Evolutionary conservation across 805 yeast genomes (phyloP), one percentile per base, ranked within the genome.

Genomic region (Wickerhamiella bombiphila): DNA sequence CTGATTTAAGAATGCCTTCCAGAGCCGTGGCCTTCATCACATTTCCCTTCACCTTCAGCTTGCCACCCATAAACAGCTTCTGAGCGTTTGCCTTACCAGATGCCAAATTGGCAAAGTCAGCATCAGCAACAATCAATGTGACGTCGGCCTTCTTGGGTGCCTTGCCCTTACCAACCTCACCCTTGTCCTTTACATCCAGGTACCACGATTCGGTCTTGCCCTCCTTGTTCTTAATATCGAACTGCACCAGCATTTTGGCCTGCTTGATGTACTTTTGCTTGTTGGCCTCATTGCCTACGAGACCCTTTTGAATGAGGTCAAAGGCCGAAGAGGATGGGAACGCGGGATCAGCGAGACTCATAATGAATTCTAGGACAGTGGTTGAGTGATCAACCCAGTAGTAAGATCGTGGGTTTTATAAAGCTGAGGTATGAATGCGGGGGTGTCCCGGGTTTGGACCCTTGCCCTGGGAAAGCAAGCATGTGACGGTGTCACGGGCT

Each of bases 11-110:
- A 35, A 80, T 71, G 35, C 68, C 62, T 59, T 79, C 88, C 42
- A 80, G 71, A 42, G 72, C 71, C 32, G 86, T 72, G 38, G 93
- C 93, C 68, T 82, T 82, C 86, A 79, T 79, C 63, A 82, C 77
- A 64, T 83, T 80, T 47, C 94, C 94, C 66, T 76, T 80, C 46
- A 82, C 76, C 68, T 80, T 81, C 59, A 82, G 70, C 60, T 77
- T 78, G 30, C 94, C 94, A 50, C 70, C 63, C 79, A 82, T 72
- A 59, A 80, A 82, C 53, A 82, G 69, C 63, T 74, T 76, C 61
- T 82, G 93, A 34, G 93, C 82, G 58, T 76, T 77, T 46, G 83
- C 74, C 66, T 80, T 79, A 44, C 93, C 93, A 43, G 65, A 62
- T 38, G 79, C 79, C 48, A 82, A 69, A 56, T 69, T 73, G 49